phyloP scores from a whole-genome alignment of 345 rosid species.

The Citrus inodora region DNA sequence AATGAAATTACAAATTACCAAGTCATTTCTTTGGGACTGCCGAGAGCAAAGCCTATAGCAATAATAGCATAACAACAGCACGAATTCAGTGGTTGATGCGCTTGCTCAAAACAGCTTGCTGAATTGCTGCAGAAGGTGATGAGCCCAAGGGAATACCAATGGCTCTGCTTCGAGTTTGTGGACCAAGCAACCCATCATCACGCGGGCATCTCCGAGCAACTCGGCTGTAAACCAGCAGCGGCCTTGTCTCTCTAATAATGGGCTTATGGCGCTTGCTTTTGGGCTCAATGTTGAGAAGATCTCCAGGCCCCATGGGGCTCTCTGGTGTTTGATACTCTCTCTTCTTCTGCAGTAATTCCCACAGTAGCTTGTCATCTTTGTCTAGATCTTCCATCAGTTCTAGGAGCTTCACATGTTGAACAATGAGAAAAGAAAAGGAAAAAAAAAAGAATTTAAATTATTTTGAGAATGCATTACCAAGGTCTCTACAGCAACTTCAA shows the following conservation, averaged over 20 bases:
- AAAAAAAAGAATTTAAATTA: neutral
- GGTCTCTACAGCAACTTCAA: too few relatives aligned
- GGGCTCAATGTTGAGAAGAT: conserved; percentile 22
- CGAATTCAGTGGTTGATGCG: neutral
- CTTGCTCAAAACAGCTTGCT: conserved; percentile 10
- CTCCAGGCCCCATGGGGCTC: conserved; percentile 46
- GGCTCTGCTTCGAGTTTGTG: conserved; percentile 17
- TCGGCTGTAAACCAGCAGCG: conserved; percentile 12
- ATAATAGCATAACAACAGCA: neutral
- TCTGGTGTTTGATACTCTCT: conserved; percentile 29
- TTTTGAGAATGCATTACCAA: too few relatives aligned
- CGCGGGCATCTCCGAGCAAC: conserved; percentile 12
- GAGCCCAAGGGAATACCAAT: conserved; percentile 37
- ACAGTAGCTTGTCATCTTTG: conserved; percentile 33
- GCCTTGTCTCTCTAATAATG: neutral
- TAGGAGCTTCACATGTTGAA: conserved; percentile 27
- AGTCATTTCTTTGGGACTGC: neutral
- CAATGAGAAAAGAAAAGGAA: neutral
- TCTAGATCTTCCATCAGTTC: conserved; percentile 29
- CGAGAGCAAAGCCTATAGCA: too few relatives aligned
- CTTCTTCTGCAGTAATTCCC: conserved; percentile 47
- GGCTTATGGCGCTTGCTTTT: conserved; percentile 15
- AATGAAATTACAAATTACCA: neutral
- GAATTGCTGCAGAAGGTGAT: conserved; percentile 38
- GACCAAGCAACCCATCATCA: conserved; percentile 10